Conservation (phyloP, 495 filamentous ascomycete species). For the Talaromyces trachyspermus region DNA sequence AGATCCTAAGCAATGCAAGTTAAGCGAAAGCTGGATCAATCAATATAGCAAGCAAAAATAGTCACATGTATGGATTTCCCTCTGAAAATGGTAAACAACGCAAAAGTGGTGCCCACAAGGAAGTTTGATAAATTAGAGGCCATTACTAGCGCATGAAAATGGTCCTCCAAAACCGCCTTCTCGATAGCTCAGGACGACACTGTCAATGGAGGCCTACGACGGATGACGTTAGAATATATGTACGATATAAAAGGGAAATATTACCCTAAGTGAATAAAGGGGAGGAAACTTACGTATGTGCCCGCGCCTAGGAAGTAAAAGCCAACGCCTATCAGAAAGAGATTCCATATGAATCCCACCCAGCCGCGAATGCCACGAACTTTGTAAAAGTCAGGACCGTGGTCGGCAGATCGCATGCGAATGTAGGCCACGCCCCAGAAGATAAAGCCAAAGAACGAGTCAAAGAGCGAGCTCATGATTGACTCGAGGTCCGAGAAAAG, state of each 20-base stretch:
- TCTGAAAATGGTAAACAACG: too few relatives aligned
- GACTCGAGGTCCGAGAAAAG: slow-evolving; percentile 79
- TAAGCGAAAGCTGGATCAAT: too few relatives aligned
- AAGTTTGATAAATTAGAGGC: too few relatives aligned
- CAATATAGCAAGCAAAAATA: too few relatives aligned
- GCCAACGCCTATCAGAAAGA: slow-evolving; percentile 62
- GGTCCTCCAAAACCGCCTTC: slow-evolving; percentile 46
- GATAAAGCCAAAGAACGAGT: slow-evolving; percentile 90
- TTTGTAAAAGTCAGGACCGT: slow-evolving; percentile 53
- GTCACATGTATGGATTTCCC: too few relatives aligned
- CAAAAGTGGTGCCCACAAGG: too few relatives aligned
- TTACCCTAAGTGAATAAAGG: neutral
- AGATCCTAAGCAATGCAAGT: too few relatives aligned
- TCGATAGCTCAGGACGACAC: slow-evolving; percentile 54
- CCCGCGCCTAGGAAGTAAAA: slow-evolving; percentile 69
- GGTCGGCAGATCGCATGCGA: slow-evolving; percentile 66
- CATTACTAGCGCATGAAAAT: slow-evolving; percentile 60
- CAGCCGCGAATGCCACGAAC: slow-evolving; percentile 53
- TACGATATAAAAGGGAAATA: neutral
- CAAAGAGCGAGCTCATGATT: slow-evolving; percentile 84
- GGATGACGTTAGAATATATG: slow-evolving; percentile 6
- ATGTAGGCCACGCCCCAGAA: slow-evolving; percentile 90
- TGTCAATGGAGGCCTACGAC: slow-evolving; percentile 48
- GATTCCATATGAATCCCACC: slow-evolving; percentile 55
- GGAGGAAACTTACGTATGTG: slow-evolving; percentile 60